Conservation (phyloP, 2,329 filamentous ascomycete genomes). For the Fonsecaea monophora region DNA sequence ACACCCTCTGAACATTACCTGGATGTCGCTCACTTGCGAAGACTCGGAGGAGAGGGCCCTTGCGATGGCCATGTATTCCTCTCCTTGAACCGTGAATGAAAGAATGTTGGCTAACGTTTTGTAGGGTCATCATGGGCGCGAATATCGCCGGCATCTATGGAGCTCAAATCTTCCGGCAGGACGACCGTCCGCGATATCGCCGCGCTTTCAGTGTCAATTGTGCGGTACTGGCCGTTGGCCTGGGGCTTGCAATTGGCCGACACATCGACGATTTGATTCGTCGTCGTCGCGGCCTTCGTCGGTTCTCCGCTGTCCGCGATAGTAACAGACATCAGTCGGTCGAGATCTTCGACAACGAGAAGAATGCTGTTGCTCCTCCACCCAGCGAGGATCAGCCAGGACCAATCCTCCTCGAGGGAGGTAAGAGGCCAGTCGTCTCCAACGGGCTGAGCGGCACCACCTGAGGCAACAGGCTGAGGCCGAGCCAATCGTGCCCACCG, state of each 20-base stretch:
- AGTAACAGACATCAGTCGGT: background rate
- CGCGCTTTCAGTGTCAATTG: conserved; percentile 59
- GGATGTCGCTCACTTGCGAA: conserved; percentile 63
- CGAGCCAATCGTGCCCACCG: background rate
- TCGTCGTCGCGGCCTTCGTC: background rate
- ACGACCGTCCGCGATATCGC: conserved; percentile 60
- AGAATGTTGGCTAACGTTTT: background rate
- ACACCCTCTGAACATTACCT: conserved; percentile 66
- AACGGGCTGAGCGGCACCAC: conserved; percentile 5
- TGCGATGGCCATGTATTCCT: conserved; percentile 62
- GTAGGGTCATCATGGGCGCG: conserved; percentile 65
- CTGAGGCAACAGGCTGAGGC: background rate
- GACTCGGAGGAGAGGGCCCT: conserved; percentile 65
- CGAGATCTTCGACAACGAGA: conserved; percentile 9
- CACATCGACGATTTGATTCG: conserved; percentile 51
- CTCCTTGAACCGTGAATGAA: conserved; percentile 16
- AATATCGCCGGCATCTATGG: conserved; percentile 68
- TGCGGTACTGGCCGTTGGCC: conserved; percentile 53
- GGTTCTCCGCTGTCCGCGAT: background rate
- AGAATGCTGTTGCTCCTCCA: conserved; percentile 9
- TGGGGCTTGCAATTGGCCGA: conserved; percentile 51
- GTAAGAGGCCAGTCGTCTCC: conserved; percentile 9
- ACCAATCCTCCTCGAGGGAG: conserved; percentile 4
- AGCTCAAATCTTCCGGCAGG: conserved; percentile 64
- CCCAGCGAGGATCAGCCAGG: conserved; percentile 14